These are phyloP conservation scores for Cytospora piceicola DNA, from an alignment of 2,329 filamentous ascomycete genomes.

Conservation along the genomic window DNA sequence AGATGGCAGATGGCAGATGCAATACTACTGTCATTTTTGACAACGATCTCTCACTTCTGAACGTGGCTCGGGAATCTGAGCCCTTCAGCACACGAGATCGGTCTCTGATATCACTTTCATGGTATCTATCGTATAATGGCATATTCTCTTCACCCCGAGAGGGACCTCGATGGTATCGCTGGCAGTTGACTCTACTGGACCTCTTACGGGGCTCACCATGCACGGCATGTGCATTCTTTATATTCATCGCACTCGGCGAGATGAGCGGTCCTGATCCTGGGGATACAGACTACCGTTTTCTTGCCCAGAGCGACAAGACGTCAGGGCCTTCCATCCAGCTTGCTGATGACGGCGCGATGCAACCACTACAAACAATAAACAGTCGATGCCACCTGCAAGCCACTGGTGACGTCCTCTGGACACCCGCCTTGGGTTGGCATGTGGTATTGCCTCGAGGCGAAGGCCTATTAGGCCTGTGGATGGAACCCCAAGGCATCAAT, in stretches of 20 bases:
- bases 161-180: background rate
- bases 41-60: slow-evolving; percentile 30
- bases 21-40: slow-evolving; percentile 23
- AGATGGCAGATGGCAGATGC: background rate
- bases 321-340: background rate
- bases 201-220: background rate
- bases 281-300: background rate
- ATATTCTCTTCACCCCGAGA: background rate
- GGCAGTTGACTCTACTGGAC: background rate
- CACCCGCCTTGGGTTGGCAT: background rate
- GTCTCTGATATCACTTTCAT: background rate
- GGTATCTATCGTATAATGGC: background rate
- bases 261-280: background rate
- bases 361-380: background rate
- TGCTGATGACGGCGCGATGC: background rate
- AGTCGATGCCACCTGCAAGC: too few relatives aligned
- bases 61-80: slow-evolving; percentile 6
- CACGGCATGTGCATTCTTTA: background rate
- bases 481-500: background rate
- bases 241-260: background rate
- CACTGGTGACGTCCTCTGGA: background rate
- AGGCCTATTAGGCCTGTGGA: background rate
- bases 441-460: background rate
- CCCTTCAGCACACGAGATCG: background rate
- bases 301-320: background rate